Base-by-base conservation (phyloP, 768 basidiomycete species). In the Kockovaella imperatae region DNA sequence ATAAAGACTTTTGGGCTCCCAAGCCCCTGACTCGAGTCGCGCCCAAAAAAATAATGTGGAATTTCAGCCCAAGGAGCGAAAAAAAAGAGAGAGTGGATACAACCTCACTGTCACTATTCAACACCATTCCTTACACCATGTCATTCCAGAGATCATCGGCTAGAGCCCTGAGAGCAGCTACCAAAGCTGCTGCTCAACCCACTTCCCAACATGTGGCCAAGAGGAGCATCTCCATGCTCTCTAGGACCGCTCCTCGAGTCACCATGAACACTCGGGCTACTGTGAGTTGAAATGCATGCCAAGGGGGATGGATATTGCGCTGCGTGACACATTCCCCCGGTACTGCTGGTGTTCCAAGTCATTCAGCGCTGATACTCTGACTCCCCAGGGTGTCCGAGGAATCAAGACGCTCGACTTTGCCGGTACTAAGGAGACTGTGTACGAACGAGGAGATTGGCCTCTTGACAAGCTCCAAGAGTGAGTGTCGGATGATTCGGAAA, bases 371-470 rank as follows among this genome's bases (percentile, higher is more conserved):
- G 11, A 32, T 32, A n/a, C n/a, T 10, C 31, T 32, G 10, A n/a
- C n/a, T n/a, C n/a, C n/a, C n/a, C n/a, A n/a, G n/a, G 43, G 26
- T 45, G 40, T 78, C 55, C 87, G 90, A 64, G 89, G 90, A 49
- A 67, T 95, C 61, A 93, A 96, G 77, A 90, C 89, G 43, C 85
- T 96, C 64, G 84, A 93, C 78, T 95, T 96, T 75, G 90, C 91
- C 45, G 91, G 90, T 63, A 83, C 84, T 51, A 80, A 89, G 69
- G 90, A 96, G 76, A 79, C 80, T 55, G 87, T 96, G 38, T 96
- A 91, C 68, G 91, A 96, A 76, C 87, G 87, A 56, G 80, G 79
- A 61, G 95, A 99, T 80, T 99, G 95, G 95, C 95, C 95, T 29
- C 76, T 93, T 54, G 82, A 88, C 53, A 97, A 87, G 76, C 83